phyloP scores from a whole-genome alignment of 192 early-diverging fungal species.

The Backusella tuberculispora region DNA sequence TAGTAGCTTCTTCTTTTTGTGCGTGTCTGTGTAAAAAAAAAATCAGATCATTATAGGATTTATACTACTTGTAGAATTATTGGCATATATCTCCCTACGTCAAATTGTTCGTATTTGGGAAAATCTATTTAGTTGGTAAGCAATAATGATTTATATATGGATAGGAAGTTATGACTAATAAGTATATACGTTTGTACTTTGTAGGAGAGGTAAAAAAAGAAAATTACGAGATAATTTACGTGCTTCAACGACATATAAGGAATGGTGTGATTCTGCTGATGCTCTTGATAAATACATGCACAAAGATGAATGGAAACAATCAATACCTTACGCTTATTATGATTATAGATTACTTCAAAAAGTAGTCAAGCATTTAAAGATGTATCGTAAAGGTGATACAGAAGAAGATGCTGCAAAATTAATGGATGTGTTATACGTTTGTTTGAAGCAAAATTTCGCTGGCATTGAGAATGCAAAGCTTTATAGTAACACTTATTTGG shows the following conservation, averaged over 20 bases:
- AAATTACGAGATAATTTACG: conserved; percentile 51
- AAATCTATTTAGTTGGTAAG: conserved; percentile 60
- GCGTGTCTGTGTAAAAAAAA: neutral
- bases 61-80: conserved; percentile 64
- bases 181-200: neutral
- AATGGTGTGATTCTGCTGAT: conserved; percentile 64
- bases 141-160: neutral
- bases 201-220: conserved; percentile 58
- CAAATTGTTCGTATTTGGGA: conserved; percentile 70
- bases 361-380: conserved; percentile 50
- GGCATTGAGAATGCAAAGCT: conserved; percentile 76
- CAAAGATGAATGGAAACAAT: conserved; percentile 75
- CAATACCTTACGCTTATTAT: conserved; percentile 61
- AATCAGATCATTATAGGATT: conserved; percentile 53
- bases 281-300: conserved; percentile 63
- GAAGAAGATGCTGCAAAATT: conserved; percentile 43
- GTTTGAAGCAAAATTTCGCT: conserved; percentile 76
- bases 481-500: conserved; percentile 74
- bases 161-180: neutral
- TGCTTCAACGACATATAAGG: conserved; percentile 60
- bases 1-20: too few species aligned
- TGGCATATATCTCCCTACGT: conserved; percentile 60
- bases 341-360: conserved; percentile 68
- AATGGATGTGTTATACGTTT: conserved; percentile 57
- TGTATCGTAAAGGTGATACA: conserved; percentile 40